phyloP scores from a whole-genome alignment of 805 yeast species.

The Ogataea sp. region DNA sequence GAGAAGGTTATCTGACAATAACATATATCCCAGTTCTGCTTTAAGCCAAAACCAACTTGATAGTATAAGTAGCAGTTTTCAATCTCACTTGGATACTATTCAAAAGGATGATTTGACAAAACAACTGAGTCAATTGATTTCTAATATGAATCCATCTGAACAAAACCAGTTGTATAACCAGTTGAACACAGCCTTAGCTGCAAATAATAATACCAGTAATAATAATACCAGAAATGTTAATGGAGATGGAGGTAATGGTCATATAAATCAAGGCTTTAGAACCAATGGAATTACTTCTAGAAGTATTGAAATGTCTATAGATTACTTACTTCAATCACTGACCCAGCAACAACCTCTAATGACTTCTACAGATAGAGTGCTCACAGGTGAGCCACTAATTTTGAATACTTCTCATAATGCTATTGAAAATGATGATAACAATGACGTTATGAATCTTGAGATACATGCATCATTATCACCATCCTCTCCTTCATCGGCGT shows the following conservation, averaged over 20 bases:
- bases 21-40: no score
- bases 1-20: neutral
- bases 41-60: no score
- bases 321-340: neutral
- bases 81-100: no score
- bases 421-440: no score
- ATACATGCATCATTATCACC: neutral
- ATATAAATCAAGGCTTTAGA: no score
- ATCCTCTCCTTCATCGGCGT: neutral
- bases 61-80: no score
- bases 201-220: no score
- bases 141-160: conserved; percentile 13
- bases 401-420: no score
- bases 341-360: conserved; percentile 2
- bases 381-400: neutral
- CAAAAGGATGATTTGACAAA: neutral
- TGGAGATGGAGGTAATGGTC: conserved; percentile 27
- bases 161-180: conserved; percentile 16
- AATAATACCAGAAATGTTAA: no score
- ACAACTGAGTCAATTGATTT: neutral
- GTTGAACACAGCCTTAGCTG: conserved; percentile 1
- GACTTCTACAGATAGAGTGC: conserved; percentile 5
- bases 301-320: conserved; percentile 24
- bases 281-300: neutral
- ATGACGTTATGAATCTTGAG: no score